phyloP scores from a whole-genome alignment of 139 green algal species.

The Chlorella ohadii region DNA sequence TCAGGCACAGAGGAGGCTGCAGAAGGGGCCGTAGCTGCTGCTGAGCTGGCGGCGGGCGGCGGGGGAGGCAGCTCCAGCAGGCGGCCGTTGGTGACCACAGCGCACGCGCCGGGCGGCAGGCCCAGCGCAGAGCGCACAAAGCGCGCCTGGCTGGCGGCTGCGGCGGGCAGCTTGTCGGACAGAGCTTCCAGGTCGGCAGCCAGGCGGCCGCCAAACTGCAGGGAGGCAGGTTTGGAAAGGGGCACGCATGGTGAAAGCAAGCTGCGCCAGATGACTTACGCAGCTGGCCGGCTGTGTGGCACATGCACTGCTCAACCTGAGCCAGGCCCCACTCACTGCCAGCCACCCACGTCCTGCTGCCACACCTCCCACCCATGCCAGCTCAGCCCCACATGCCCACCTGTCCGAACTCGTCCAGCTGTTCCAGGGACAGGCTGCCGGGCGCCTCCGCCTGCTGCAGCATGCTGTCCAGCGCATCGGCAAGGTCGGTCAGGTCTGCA shows the following conservation, averaged over 20 bases:
- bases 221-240: not conserved
- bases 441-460: slow-evolving; percentile 1
- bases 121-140: slow-evolving; percentile 38
- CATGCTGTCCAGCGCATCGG: slow-evolving; percentile 28
- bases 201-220: slow-evolving; percentile 15
- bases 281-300: too few relatives aligned
- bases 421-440: not conserved
- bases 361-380: too few relatives aligned
- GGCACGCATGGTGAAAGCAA: not conserved
- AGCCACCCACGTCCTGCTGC: too few relatives aligned
- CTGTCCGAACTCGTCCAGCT: not conserved
- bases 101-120: slow-evolving; percentile 50
- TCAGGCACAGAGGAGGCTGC: too few relatives aligned
- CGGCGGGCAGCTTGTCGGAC: not conserved
- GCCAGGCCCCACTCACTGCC: too few relatives aligned
- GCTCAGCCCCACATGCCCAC: too few relatives aligned
- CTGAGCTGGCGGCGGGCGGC: not conserved
- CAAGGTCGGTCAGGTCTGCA: slow-evolving; percentile 9
- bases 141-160: slow-evolving; percentile 3
- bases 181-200: not conserved
- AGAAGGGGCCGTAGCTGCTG: not conserved
- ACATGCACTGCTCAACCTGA: too few relatives aligned
- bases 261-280: too few relatives aligned
- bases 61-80: slow-evolving; percentile 29
- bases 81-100: slow-evolving; percentile 78